A percentile compares a stretch with the other conserved stretches of the same genome.
These are phyloP conservation scores for Suhomyces sp. DNA, from an alignment of 805 yeast genomes.

Conservation along the genomic window DNA sequence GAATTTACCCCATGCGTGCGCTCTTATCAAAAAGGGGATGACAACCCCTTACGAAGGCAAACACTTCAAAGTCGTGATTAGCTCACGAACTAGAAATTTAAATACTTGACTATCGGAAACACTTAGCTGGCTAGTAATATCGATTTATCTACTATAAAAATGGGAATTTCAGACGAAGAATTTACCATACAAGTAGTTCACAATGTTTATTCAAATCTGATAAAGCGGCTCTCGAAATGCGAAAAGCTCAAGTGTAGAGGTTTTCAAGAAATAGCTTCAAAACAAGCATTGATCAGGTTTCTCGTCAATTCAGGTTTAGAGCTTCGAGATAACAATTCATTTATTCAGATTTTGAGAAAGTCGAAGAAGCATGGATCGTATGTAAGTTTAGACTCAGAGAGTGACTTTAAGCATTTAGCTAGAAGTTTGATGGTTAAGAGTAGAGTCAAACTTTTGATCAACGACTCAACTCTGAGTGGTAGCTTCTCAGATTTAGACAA, in stretches of 20 bases:
- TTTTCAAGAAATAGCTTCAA: background rate
- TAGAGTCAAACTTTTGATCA: conserved; percentile 35
- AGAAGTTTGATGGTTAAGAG: conserved; percentile 50
- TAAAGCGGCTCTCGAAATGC: background rate
- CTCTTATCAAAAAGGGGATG: conserved; percentile 1
- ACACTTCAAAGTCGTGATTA: background rate
- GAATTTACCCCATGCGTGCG: conserved; percentile 1
- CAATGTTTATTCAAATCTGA: conserved; percentile 1
- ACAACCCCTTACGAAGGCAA: conserved; percentile 7
- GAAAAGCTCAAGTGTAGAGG: conserved; percentile 1
- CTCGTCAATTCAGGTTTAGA: background rate
- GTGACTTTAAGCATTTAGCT: conserved; percentile 42
- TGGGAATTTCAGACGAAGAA: background rate
- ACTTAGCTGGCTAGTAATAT: background rate
- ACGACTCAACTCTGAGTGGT: conserved; percentile 9
- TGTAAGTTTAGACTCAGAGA: conserved; percentile 34
- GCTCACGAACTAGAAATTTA: background rate
- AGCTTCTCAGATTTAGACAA: background rate
- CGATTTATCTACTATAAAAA: background rate
- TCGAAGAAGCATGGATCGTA: conserved; percentile 46
- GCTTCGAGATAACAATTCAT: background rate
- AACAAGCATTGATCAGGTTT: background rate
- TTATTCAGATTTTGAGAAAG: conserved; percentile 28
- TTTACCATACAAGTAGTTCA: conserved; percentile 4
- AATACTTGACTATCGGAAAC: background rate